These are phyloP conservation scores for Quercus variabilis DNA, from an alignment of 306 rosid genomes.

Conservation along the genomic window DNA sequence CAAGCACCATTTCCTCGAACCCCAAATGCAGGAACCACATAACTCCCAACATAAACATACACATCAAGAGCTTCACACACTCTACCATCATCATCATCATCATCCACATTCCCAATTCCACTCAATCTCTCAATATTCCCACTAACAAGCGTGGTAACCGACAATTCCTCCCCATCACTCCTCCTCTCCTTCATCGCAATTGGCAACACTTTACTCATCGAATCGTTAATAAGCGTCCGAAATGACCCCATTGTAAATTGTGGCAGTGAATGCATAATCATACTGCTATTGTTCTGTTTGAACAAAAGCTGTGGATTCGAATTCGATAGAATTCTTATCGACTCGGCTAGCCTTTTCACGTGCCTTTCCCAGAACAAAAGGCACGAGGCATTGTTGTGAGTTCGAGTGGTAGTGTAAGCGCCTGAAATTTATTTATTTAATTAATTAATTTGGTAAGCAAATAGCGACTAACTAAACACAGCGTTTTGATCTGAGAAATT, in stretches of 20 bases:
- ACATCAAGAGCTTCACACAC: conserved; percentile 37
- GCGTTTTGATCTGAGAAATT: too few species aligned
- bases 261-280: conserved; percentile 14
- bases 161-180: conserved; percentile 48
- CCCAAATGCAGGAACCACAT: conserved; percentile 57
- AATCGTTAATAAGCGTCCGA: conserved; percentile 47
- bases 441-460: not conserved
- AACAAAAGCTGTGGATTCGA: conserved; percentile 58
- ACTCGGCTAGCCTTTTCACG: conserved; percentile 61
- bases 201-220: conserved; percentile 48
- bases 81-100: conserved; percentile 20
- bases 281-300: conserved; percentile 15
- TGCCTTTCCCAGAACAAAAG: conserved; percentile 85
- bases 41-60: conserved; percentile 45
- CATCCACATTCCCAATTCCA: conserved; percentile 20
- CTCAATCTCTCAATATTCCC: conserved; percentile 50
- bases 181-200: conserved; percentile 51
- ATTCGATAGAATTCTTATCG: conserved; percentile 46
- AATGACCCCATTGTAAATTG: not conserved
- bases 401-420: conserved; percentile 90
- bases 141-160: conserved; percentile 65
- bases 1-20: conserved; percentile 43
- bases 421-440: conserved; percentile 26
- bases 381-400: conserved; percentile 62
- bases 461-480: too few species aligned